Conservation (phyloP, 805 yeast genomes). For the Nakazawaea sp. region DNA sequence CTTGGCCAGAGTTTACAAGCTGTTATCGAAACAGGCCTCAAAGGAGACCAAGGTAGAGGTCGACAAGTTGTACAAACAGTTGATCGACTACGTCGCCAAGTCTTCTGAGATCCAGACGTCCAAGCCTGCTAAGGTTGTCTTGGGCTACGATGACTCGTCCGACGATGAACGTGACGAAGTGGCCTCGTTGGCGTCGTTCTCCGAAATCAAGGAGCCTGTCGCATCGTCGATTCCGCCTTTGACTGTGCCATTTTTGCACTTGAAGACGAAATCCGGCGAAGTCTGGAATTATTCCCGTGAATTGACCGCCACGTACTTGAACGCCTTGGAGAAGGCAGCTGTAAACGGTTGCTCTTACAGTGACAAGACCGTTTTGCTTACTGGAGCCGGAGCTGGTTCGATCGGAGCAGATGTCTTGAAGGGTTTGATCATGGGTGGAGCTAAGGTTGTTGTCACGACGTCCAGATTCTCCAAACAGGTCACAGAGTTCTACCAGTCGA, state of each 20-base stretch:
- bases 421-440: conserved; percentile 96
- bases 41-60: conserved; percentile 64
- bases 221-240: conserved; percentile 69
- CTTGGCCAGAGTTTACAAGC: conserved; percentile 73
- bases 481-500: conserved; percentile 90
- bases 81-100: conserved; percentile 61
- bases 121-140: conserved; percentile 48
- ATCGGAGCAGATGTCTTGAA: conserved; percentile 96
- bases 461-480: conserved; percentile 91
- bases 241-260: conserved; percentile 91
- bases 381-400: conserved; percentile 99
- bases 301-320: conserved; percentile 72
- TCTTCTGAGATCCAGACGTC: conserved; percentile 67
- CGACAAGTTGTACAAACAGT: conserved; percentile 63
- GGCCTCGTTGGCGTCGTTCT: conserved; percentile 72
- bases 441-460: conserved; percentile 93
- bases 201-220: conserved; percentile 66
- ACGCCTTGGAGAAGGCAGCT: conserved; percentile 90
- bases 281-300: conserved; percentile 77
- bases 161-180: conserved; percentile 65
- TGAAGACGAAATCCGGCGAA: conserved; percentile 73
- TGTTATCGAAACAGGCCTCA: conserved; percentile 71
- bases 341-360: conserved; percentile 88
- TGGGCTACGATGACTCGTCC: conserved; percentile 37
- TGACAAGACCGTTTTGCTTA: conserved; percentile 82